phyloP scores from a whole-genome alignment of 2,329 filamentous ascomycete species.

The Capronia coronata region DNA sequence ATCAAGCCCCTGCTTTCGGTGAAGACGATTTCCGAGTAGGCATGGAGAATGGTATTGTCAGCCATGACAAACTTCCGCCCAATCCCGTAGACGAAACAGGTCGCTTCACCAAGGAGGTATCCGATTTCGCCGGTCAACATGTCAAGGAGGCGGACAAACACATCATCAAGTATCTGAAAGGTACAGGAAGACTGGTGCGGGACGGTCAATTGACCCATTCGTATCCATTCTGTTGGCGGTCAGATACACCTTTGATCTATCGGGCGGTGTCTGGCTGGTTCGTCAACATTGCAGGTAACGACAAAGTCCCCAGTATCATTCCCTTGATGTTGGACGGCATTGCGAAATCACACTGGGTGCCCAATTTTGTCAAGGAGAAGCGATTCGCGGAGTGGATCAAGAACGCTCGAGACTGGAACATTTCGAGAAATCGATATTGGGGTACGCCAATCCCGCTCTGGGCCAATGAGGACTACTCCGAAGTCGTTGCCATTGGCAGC shows the following conservation, averaged over 20 bases:
- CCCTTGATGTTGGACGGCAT: slow-evolving; percentile 79
- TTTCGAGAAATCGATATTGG: slow-evolving; percentile 85
- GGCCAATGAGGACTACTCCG: slow-evolving; percentile 76
- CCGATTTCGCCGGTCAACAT: slow-evolving; percentile 72
- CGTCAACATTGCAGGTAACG: slow-evolving; percentile 63
- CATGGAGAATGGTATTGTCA: slow-evolving; percentile 65
- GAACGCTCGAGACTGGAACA: slow-evolving; percentile 83
- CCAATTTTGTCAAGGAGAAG: slow-evolving; percentile 75
- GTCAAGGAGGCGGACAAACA: slow-evolving; percentile 83
- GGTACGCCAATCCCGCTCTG: slow-evolving; percentile 80
- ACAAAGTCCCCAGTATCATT: slow-evolving; percentile 47
- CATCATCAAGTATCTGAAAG: slow-evolving; percentile 78
- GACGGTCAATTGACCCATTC: slow-evolving; percentile 77
- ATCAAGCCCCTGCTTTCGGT: slow-evolving; percentile 81
- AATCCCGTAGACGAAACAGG: slow-evolving; percentile 80
- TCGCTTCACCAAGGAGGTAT: slow-evolving; percentile 63
- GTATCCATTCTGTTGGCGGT: slow-evolving; percentile 81
- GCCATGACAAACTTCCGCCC: slow-evolving; percentile 63
- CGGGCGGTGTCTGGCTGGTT: slow-evolving; percentile 89
- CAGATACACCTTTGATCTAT: slow-evolving; percentile 82
- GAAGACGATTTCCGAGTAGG: slow-evolving; percentile 85
- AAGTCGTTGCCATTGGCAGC: slow-evolving; percentile 74
- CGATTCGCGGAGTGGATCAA: slow-evolving; percentile 80
- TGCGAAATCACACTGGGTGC: slow-evolving; percentile 77
- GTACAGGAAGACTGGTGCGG: slow-evolving; percentile 64